Percentiles rank a stretch among this genome's conserved stretches.
Conservation (phyloP, 2,329 filamentous ascomycete species). For the Talaromyces sp. region DNA sequence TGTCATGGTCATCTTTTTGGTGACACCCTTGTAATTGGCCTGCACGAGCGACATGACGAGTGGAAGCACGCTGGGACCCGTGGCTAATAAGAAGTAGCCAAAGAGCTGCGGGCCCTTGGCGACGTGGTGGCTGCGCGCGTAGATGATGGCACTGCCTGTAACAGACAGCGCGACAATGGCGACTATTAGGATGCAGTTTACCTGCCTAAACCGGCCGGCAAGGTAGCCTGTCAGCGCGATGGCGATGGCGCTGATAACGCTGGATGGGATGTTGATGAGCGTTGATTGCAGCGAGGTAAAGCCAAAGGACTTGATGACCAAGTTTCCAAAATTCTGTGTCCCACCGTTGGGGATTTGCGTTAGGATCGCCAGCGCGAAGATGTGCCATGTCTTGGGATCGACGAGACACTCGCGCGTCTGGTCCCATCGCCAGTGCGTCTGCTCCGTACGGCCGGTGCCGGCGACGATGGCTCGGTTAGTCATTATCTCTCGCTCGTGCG, state of each 20-base stretch:
- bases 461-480: constrained; percentile 51
- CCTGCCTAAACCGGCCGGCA: constrained; percentile 1
- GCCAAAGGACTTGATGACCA: constrained; percentile 46
- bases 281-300: constrained; percentile 50
- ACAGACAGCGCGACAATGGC: background rate
- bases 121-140: constrained; percentile 7
- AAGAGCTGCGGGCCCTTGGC: constrained; percentile 52
- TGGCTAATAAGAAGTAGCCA: constrained; percentile 52
- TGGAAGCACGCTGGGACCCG: constrained; percentile 48
- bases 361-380: constrained; percentile 51
- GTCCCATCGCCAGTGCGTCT: constrained; percentile 25
- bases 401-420: constrained; percentile 45
- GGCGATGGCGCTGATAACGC: constrained; percentile 49
- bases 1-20: constrained; percentile 52
- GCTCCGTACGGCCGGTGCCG: constrained; percentile 47
- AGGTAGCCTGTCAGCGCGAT: constrained; percentile 32
- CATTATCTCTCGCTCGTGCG: constrained; percentile 43
- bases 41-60: constrained; percentile 41
- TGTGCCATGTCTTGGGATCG: constrained; percentile 58
- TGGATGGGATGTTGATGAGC: constrained; percentile 58
- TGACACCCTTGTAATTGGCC: constrained; percentile 50
- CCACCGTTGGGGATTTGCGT: constrained; percentile 56
- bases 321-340: constrained; percentile 49
- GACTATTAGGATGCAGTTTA: constrained; percentile 6
- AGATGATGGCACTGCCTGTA: constrained; percentile 10